Percentiles rank a stretch among this genome's conserved stretches.
Conservation (phyloP, 129 eudicot species). For the Lactuca saligna region DNA sequence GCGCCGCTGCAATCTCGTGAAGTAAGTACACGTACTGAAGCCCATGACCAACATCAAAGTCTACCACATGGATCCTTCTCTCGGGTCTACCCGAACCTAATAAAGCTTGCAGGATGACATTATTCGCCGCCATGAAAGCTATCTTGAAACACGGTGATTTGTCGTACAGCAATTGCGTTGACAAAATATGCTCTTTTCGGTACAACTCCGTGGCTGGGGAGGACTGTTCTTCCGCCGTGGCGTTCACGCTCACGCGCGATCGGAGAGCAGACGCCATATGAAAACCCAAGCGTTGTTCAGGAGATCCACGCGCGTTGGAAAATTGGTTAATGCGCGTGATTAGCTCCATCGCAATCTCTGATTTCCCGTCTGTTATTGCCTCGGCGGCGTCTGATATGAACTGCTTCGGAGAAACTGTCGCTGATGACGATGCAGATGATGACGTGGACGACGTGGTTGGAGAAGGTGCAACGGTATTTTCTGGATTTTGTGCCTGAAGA, state of each 20-base stretch:
- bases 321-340: constrained; percentile 52
- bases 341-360: constrained; percentile 43
- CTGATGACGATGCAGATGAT: constrained; percentile 64
- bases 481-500: constrained; percentile 31
- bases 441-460: constrained; percentile 91
- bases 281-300: constrained; percentile 59
- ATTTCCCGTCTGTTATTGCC: constrained; percentile 61
- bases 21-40: constrained; percentile 68
- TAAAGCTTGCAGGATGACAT: constrained; percentile 50
- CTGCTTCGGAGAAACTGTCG: constrained; percentile 43
- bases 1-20: constrained; percentile 60
- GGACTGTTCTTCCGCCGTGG: constrained; percentile 24
- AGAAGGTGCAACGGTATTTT: constrained; percentile 43
- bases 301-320: constrained; percentile 43
- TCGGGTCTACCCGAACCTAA: constrained; percentile 5
- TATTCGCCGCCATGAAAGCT: constrained; percentile 67
- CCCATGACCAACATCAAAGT: constrained; percentile 85
- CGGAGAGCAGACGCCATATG: constrained; percentile 53
- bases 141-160: constrained; percentile 89
- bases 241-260: constrained; percentile 60
- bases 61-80: constrained; percentile 60
- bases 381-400: constrained; percentile 55
- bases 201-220: constrained; percentile 44
- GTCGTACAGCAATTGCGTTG: constrained; percentile 57
- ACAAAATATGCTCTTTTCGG: constrained; percentile 47